phyloP scores from a whole-genome alignment of 192 early-diverging fungal species.

The Funneliformis mosseae region DNA sequence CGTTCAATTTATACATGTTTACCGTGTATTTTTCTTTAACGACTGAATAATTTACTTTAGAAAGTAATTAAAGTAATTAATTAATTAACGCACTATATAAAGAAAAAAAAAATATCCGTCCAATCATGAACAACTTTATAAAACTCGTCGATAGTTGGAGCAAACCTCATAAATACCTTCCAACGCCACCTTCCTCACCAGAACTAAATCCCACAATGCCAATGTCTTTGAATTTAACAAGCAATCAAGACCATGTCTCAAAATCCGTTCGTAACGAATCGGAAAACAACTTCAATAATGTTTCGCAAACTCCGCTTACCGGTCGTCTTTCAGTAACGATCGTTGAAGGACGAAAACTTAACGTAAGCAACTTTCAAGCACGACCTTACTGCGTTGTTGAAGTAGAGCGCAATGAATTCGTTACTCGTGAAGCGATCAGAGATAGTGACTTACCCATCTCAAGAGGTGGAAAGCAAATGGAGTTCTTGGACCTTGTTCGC shows the following conservation, averaged over 20 bases:
- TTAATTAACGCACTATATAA: too few relatives aligned
- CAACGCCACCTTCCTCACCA: not conserved
- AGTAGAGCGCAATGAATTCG: constrained; percentile 28
- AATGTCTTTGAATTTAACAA: not conserved
- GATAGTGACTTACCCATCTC: constrained; percentile 2
- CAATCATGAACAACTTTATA: too few relatives aligned
- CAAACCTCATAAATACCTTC: too few relatives aligned
- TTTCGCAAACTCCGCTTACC: constrained; percentile 3
- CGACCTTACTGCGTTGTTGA: constrained; percentile 28
- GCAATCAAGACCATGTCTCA: not conserved
- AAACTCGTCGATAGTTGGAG: too few relatives aligned
- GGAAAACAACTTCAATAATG: constrained; percentile 22
- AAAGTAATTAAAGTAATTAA: too few relatives aligned
- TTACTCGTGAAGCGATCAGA: constrained; percentile 29
- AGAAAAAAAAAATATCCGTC: too few relatives aligned
- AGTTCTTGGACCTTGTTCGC: constrained; percentile 30
- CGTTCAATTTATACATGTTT: too few relatives aligned
- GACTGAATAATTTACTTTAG: too few relatives aligned
- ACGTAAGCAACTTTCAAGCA: constrained; percentile 26
- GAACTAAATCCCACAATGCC: not conserved
- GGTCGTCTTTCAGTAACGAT: constrained; percentile 27
- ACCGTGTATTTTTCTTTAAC: too few relatives aligned
- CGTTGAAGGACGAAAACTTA: constrained; percentile 28
- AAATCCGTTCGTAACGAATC: not conserved
- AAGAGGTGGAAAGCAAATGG: constrained; percentile 14